Percentiles rank a stretch among this genome's conserved stretches.
phyloP scores from a whole-genome alignment of 306 rosid genomes.

The Calophaca sinica region DNA sequence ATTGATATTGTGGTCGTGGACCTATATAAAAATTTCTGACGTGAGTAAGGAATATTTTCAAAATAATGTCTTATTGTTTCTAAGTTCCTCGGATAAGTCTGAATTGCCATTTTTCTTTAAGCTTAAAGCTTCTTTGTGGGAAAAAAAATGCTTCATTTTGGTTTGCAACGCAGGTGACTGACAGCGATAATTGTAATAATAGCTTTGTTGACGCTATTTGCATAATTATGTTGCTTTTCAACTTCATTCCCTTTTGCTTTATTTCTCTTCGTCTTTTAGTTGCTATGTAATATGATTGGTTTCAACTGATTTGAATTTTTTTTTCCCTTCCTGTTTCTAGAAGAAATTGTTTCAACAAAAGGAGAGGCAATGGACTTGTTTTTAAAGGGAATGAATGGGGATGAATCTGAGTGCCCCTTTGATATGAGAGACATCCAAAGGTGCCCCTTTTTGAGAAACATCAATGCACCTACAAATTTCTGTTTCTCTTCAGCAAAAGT shows the following conservation, averaged over 20 bases:
- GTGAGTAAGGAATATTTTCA: not conserved
- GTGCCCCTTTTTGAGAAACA: conserved; percentile 82
- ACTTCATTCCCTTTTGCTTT: conserved; percentile 1
- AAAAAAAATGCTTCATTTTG: conserved; percentile 11
- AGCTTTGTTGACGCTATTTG: not conserved
- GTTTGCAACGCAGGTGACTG: not conserved
- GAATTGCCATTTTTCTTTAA: not conserved
- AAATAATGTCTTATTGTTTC: conserved; percentile 1
- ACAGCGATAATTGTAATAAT: conserved; percentile 17
- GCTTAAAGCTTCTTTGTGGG: conserved; percentile 4
- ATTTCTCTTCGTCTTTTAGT: not conserved
- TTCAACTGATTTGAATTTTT: conserved; percentile 20
- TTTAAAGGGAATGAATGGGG: conserved; percentile 59
- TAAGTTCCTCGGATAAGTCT: not conserved
- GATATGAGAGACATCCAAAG: conserved; percentile 63
- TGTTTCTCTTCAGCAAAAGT: conserved; percentile 62
- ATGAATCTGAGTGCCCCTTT: conserved; percentile 63
- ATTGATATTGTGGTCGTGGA: not conserved
- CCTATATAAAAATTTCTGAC: not conserved
- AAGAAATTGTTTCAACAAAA: conserved; percentile 46
- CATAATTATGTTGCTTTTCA: conserved; percentile 19
- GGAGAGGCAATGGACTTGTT: conserved; percentile 62
- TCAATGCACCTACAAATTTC: conserved; percentile 70
- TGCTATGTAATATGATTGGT: conserved; percentile 2
- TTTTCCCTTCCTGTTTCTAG: conserved; percentile 36